Conservation (phyloP, 225 moss, liverwort and hornwort genomes). For the Thuidium tamariscinum region DNA sequence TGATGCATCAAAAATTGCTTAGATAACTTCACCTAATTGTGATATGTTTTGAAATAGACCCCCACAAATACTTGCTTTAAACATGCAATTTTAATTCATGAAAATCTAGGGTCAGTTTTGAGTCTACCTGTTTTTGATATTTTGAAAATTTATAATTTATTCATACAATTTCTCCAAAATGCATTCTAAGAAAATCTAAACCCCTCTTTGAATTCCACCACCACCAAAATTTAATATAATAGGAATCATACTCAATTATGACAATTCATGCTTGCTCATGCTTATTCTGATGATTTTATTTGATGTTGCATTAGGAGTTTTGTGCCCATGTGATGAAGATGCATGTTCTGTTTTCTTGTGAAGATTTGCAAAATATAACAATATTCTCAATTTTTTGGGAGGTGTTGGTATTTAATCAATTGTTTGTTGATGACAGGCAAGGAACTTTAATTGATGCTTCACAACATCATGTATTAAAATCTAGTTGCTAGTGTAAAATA, state of each 20-base stretch:
- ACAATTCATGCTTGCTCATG: neutral
- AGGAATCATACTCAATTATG: neutral
- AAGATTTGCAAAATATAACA: neutral
- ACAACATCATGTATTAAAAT: neutral
- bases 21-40: neutral
- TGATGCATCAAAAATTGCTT: neutral
- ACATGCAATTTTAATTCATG: neutral
- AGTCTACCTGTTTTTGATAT: neutral
- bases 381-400: neutral
- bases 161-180: rapidly evolving
- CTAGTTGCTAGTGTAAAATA: neutral
- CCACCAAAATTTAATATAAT: neutral
- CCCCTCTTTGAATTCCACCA: rapidly evolving
- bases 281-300: neutral
- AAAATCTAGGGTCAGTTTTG: too few relatives aligned
- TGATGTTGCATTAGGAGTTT: neutral
- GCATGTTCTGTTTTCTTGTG: neutral
- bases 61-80: neutral
- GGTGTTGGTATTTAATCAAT: neutral
- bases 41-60: neutral
- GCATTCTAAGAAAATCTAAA: neutral
- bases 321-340: neutral
- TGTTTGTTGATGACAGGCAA: neutral
- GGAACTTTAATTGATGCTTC: neutral
- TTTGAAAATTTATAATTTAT: neutral